These are phyloP conservation scores for Mycena sp. DNA, from an alignment of 1,284 basidiomycete species.

Conservation along the genomic window DNA sequence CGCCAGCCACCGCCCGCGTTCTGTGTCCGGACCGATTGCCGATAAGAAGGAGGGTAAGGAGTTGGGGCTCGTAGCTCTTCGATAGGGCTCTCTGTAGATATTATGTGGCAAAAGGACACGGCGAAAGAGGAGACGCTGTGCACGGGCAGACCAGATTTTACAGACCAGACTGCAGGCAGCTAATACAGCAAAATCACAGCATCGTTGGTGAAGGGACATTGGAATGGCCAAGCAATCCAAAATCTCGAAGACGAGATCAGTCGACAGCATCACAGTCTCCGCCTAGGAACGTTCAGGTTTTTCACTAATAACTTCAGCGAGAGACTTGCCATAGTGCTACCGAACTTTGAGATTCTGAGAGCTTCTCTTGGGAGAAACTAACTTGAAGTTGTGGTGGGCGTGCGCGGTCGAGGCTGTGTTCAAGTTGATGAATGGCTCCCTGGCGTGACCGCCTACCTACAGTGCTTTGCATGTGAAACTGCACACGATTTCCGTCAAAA, in stretches of 20 bases:
- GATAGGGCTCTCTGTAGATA: conserved; percentile 16
- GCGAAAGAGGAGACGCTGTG: conserved; percentile 23
- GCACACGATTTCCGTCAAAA: too few relatives aligned
- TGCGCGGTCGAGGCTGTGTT: too few relatives aligned
- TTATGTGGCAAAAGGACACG: conserved; percentile 24
- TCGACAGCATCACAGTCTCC: too few relatives aligned
- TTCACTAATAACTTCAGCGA: too few relatives aligned
- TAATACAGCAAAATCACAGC: conserved; percentile 19
- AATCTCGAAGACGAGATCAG: conserved; percentile 24
- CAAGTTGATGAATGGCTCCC: too few relatives aligned
- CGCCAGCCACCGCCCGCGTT: conserved; percentile 20
- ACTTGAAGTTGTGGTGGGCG: too few relatives aligned
- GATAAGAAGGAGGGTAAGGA: conserved; percentile 15
- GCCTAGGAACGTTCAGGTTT: too few relatives aligned
- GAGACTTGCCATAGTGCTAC: too few relatives aligned
- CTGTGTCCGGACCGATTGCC: conserved; percentile 18
- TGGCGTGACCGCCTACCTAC: too few relatives aligned
- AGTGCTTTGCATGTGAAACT: too few relatives aligned
- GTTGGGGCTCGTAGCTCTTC: background rate
- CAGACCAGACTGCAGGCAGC: conserved; percentile 20
- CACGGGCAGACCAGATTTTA: conserved; percentile 18
- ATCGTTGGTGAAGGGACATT: conserved; percentile 15
- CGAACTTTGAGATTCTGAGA: too few relatives aligned
- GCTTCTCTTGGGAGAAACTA: too few relatives aligned
- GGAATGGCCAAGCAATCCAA: conserved; percentile 22